A percentile compares a stretch with the other conserved stretches of the same genome.
These are phyloP conservation scores for Sclerotinia subarctica DNA, from an alignment of 2,329 filamentous ascomycete species.

Conservation along the genomic window DNA sequence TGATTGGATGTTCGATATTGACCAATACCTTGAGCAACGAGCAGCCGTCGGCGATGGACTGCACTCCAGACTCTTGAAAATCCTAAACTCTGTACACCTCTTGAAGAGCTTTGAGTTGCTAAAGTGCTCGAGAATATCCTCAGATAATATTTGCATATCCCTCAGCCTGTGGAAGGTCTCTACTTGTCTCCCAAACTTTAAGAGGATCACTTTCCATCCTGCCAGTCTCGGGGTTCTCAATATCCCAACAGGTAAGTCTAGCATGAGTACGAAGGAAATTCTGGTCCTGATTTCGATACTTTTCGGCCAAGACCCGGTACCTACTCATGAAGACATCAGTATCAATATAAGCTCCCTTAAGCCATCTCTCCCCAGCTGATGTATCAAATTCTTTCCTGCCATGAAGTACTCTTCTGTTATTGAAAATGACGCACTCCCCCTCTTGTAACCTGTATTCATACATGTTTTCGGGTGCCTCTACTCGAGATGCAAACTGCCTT, in stretches of 20 bases:
- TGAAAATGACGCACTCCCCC: constrained; percentile 90
- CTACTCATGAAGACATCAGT: constrained; percentile 56
- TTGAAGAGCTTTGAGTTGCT: background rate
- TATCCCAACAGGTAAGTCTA: constrained; percentile 13
- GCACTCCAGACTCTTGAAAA: background rate
- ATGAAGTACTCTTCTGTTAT: constrained; percentile 83
- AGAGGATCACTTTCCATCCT: constrained; percentile 19
- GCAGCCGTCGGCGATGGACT: background rate
- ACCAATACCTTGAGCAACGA: no score
- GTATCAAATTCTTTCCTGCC: constrained; percentile 73
- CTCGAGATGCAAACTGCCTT: constrained; percentile 7
- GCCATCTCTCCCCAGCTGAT: constrained; percentile 66
- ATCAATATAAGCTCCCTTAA: constrained; percentile 82
- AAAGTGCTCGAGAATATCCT: background rate
- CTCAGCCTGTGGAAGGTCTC: constrained; percentile 14
- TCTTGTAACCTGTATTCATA: constrained; percentile 71
- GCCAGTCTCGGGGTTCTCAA: constrained; percentile 10
- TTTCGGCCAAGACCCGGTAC: constrained; percentile 42
- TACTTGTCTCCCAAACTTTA: constrained; percentile 16
- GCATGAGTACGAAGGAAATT: constrained; percentile 7
- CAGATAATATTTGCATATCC: constrained; percentile 12
- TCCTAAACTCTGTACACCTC: background rate
- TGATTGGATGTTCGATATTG: background rate
- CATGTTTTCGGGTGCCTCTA: constrained; percentile 50
- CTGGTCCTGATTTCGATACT: constrained; percentile 11